These are phyloP conservation scores for Sporodiniella umbellata DNA, from an alignment of 371 early-diverging fungal genomes.

Conservation along the genomic window DNA sequence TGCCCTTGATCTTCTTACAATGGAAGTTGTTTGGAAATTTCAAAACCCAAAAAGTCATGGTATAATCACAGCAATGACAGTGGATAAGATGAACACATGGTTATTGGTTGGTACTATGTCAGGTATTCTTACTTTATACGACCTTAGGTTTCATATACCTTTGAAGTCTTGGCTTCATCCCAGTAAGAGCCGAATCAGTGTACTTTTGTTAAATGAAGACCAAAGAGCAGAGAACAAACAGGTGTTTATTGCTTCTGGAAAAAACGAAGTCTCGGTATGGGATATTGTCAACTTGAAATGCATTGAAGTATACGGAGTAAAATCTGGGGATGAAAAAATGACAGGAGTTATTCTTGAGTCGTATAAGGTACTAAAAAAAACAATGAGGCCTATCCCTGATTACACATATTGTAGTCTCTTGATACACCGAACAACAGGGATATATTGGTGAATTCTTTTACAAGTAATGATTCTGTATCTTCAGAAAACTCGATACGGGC, in stretches of 20 bases:
- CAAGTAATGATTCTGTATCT: conserved; percentile 46
- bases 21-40: conserved; percentile 67
- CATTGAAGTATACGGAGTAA: conserved; percentile 65
- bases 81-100: conserved; percentile 67
- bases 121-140: conserved; percentile 82
- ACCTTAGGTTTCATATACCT: conserved; percentile 79
- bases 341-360: conserved; percentile 43
- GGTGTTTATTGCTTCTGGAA: conserved; percentile 65
- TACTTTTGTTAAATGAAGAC: conserved; percentile 49
- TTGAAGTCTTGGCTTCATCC: conserved; percentile 83
- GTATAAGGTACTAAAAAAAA: conserved; percentile 38
- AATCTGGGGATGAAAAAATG: conserved; percentile 57
- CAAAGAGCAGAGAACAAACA: conserved; percentile 44
- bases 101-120: conserved; percentile 77
- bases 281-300: conserved; percentile 73
- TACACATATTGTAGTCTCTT: conserved; percentile 27
- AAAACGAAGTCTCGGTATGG: conserved; percentile 85
- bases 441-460: conserved; percentile 48
- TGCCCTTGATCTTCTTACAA: conserved; percentile 73
- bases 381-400: no score
- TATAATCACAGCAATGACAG: conserved; percentile 67
- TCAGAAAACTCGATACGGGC: conserved; percentile 57
- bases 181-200: conserved; percentile 64
- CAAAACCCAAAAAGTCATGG: conserved; percentile 55
- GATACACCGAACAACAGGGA: conserved; percentile 55